Percentiles rank a stretch among this genome's conserved stretches.
Conservation (phyloP, 305 asterid genomes). For the Solanum hybrid region DNA sequence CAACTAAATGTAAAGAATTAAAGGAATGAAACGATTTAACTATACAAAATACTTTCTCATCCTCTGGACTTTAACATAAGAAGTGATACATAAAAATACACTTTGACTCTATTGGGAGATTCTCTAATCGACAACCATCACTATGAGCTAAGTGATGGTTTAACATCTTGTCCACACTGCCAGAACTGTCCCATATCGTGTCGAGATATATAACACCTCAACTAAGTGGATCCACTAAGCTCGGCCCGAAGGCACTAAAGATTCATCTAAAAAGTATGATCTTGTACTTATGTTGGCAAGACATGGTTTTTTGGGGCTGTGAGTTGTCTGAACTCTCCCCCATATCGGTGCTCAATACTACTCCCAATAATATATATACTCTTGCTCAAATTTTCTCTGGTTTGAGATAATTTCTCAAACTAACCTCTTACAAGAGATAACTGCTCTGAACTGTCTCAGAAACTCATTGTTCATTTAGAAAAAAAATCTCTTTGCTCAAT, state of each 20-base stretch:
- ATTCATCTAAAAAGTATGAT: background rate
- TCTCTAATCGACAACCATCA: background rate
- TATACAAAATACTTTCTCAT: too few relatives aligned
- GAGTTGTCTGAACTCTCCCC: background rate
- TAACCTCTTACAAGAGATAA: background rate
- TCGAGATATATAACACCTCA: background rate
- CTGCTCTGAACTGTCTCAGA: background rate
- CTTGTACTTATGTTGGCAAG: background rate
- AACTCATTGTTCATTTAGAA: background rate
- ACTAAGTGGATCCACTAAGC: background rate
- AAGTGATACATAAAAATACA: too few relatives aligned
- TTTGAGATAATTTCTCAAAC: background rate
- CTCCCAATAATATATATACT: background rate
- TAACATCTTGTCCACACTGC: background rate
- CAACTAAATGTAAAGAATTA: background rate
- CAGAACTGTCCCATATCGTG: background rate
- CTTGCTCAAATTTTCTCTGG: background rate
- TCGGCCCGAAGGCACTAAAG: background rate
- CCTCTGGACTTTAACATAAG: too few relatives aligned
- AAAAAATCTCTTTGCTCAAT: too few relatives aligned
- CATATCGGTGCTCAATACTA: background rate
- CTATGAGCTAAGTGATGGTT: background rate
- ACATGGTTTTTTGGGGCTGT: background rate
- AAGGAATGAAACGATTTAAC: too few relatives aligned
- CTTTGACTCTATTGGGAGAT: background rate